phyloP scores from a whole-genome alignment of 2,329 filamentous ascomycete species.

The Gliomastix tumulicola region DNA sequence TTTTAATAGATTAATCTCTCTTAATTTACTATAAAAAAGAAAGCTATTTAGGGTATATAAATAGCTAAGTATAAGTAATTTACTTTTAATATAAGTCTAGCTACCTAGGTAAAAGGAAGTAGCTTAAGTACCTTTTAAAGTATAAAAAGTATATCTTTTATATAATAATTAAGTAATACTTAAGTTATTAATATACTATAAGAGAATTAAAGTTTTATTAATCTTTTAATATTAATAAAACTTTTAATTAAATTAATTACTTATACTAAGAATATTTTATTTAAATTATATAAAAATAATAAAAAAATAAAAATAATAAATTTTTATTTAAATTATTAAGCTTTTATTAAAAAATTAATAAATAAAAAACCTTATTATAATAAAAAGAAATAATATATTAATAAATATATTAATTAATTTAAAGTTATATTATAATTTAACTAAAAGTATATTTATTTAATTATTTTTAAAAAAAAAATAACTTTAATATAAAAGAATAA shows the following conservation, averaged over 20 bases:
- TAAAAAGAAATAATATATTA: constrained; percentile 1
- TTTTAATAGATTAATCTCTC: too few relatives aligned
- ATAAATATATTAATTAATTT: not conserved
- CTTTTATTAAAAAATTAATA: constrained; percentile 1
- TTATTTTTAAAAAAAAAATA: not conserved
- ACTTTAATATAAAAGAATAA: constrained; percentile 1
- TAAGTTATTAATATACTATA: too few relatives aligned
- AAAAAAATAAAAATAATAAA: not conserved
- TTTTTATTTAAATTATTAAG: constrained; percentile 2
- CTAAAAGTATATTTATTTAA: not conserved
- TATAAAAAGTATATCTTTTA: too few relatives aligned
- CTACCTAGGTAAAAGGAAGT: too few relatives aligned
- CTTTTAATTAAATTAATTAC: not conserved
- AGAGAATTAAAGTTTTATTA: not conserved
- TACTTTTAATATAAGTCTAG: too few relatives aligned
- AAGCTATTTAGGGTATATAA: too few relatives aligned
- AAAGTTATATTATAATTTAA: not conserved
- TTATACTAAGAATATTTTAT: not conserved
- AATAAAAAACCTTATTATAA: not conserved
- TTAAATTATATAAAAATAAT: not conserved
- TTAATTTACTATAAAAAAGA: too few relatives aligned
- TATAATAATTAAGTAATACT: too few relatives aligned
- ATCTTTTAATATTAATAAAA: not conserved
- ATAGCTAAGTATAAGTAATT: too few relatives aligned
- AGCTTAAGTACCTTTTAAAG: too few relatives aligned